phyloP scores from a whole-genome alignment of 306 rosid species.

The Argentina anserina region DNA sequence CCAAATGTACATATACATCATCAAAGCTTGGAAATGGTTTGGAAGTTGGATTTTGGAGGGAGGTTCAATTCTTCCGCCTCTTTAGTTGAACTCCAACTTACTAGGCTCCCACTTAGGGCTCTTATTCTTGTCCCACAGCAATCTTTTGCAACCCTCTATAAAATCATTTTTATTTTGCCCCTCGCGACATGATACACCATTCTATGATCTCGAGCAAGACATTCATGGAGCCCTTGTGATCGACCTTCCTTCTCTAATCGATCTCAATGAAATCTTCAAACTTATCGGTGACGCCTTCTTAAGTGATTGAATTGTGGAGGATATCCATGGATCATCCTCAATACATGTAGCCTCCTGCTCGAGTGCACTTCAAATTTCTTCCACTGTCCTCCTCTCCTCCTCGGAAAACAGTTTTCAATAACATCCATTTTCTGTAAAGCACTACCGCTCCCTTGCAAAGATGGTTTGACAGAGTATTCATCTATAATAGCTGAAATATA shows the following conservation, averaged over 20 bases:
- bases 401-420: slow-evolving; percentile 72
- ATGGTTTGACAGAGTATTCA: slow-evolving; percentile 46
- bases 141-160: slow-evolving; percentile 79
- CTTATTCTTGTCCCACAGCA: slow-evolving; percentile 67
- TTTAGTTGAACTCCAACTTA: neutral
- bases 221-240: slow-evolving; percentile 60
- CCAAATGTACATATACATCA: too few relatives aligned
- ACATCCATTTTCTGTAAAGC: slow-evolving; percentile 51
- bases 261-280: slow-evolving; percentile 67
- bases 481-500: slow-evolving; percentile 34
- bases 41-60: neutral
- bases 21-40: neutral
- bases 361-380: slow-evolving; percentile 67
- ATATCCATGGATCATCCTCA: slow-evolving; percentile 38
- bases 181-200: slow-evolving; percentile 54
- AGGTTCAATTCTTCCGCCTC: neutral
- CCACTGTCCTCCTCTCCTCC: slow-evolving; percentile 46
- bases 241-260: slow-evolving; percentile 78
- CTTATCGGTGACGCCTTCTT: slow-evolving; percentile 75
- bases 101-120: slow-evolving; percentile 49
- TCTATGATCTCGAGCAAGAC: slow-evolving; percentile 71
- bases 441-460: slow-evolving; percentile 43
- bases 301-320: slow-evolving; percentile 50
- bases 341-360: slow-evolving; percentile 23
- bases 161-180: slow-evolving; percentile 69